Evolutionary conservation across 176 grass and related monocot species (phyloP), one percentile per base, ranked within the genome.

Genomic region (Cocos nucifera): DNA sequence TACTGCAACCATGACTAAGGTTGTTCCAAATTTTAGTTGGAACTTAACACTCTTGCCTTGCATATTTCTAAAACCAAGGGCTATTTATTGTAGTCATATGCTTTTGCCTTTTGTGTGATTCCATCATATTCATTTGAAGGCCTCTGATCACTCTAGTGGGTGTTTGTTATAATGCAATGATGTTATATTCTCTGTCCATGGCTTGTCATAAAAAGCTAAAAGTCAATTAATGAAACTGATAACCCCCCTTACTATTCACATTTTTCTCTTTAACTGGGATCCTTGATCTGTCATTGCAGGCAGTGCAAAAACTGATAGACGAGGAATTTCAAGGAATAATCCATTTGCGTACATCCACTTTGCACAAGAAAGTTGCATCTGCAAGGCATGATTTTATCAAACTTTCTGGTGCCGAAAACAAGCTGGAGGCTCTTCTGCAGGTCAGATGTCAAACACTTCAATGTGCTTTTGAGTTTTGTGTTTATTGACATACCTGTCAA

Each of bases 371-470:
- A 72, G 79, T 97, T 78, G 84, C 93, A 88, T 91, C 93, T 30
- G 93, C 93, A 76, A 69, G 87, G 0, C 87, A 97, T 80, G 92
- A 97, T 64, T 97, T 97, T 55, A 91, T 97, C 25, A 97, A 97
- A 67, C 78, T 97, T 64, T 79, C 84, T 75, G 87, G 87, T 51
- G 61, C 84, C 5, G 87, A 97, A 73, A 91, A 97, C 69, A 97
- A 97, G 75, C 93, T 88, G 9, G 93, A 97, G 62, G 83, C 93
- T 76, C 93, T 97, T 74, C 63, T 88, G 26, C 87, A 97, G 93
- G 93, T 97, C 53, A 53, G 17, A 21, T 8, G 22, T 20, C 22
- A 20, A 3, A 22, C 54, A 20, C 4, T 56, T 56, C 5, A 56
- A 56, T 20, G 22, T 56, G 54, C 54, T 56, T 56, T 44, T 44